These are phyloP conservation scores for Fraxinus pennsylvanica DNA, from an alignment of 257 asterid genomes.

Conservation along the genomic window DNA sequence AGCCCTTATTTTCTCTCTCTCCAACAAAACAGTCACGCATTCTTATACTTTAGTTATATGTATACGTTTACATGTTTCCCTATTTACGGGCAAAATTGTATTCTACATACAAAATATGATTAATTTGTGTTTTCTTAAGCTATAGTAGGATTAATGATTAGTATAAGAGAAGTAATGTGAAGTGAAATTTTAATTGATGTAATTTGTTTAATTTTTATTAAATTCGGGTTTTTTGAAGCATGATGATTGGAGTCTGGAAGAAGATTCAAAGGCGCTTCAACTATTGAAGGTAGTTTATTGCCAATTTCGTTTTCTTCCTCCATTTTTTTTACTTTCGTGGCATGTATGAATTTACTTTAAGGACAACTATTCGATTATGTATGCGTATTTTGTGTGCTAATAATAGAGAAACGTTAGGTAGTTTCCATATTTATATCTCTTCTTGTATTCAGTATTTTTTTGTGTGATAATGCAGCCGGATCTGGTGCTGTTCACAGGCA, in stretches of 20 bases:
- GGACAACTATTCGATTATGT: not conserved
- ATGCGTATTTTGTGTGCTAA: no score
- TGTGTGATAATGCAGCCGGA: constrained; percentile 79
- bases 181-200: not conserved
- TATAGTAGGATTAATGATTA: not conserved
- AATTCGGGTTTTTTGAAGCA: constrained; percentile 47
- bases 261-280: constrained; percentile 82
- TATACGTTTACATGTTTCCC: not conserved
- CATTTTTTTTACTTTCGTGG: no score
- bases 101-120: not conserved
- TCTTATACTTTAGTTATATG: not conserved
- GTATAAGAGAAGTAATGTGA: not conserved
- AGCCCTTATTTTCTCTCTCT: constrained; percentile 28
- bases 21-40: not conserved
- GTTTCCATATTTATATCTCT: not conserved
- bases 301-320: not conserved
- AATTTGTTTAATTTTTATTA: not conserved
- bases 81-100: not conserved
- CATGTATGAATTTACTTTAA: not conserved
- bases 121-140: not conserved
- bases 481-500: constrained; percentile 95
- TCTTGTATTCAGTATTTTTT: constrained; percentile 32
- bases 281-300: constrained; percentile 55
- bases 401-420: no score
- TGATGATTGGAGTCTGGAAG: constrained; percentile 86